phyloP scores from a whole-genome alignment of 371 early-diverging fungal species.

The Chytridium lagenaria region DNA sequence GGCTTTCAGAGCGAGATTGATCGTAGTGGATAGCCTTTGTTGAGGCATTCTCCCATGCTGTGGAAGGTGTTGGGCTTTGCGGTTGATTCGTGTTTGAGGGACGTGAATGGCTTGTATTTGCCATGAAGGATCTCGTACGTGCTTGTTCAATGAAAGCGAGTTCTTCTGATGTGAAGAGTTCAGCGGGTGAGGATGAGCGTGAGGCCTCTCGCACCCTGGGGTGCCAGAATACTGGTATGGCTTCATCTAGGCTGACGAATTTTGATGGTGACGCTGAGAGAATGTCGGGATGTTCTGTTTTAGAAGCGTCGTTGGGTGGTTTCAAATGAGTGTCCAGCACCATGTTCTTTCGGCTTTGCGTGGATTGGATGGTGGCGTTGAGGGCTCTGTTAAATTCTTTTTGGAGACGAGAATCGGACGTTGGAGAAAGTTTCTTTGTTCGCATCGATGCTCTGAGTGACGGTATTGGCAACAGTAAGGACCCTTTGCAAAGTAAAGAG shows the following conservation, averaged over 20 bases:
- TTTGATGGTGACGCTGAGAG: not conserved
- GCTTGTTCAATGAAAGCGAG: not conserved
- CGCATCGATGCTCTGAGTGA: conserved; percentile 12
- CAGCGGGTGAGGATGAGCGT: not conserved
- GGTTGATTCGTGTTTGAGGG: not conserved
- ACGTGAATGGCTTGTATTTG: not conserved
- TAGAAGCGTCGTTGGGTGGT: not conserved
- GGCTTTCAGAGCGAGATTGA: not conserved
- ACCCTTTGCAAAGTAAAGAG: too few species aligned
- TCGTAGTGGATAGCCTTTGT: not conserved
- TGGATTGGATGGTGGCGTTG: not conserved
- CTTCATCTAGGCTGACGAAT: not conserved
- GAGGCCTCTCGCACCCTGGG: not conserved
- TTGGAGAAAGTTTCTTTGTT: not conserved
- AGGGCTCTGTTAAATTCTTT: not conserved
- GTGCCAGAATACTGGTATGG: not conserved
- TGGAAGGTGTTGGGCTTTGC: not conserved
- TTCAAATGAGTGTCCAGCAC: not conserved
- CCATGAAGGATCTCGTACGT: not conserved
- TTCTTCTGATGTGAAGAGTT: not conserved
- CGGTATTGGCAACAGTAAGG: not conserved
- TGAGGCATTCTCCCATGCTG: not conserved
- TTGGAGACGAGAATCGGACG: not conserved
- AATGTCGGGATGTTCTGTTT: not conserved
- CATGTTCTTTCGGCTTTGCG: not conserved